These are phyloP conservation scores for Backusella mclennaniae DNA, from an alignment of 192 early-diverging fungal genomes.

Conservation along the genomic window DNA sequence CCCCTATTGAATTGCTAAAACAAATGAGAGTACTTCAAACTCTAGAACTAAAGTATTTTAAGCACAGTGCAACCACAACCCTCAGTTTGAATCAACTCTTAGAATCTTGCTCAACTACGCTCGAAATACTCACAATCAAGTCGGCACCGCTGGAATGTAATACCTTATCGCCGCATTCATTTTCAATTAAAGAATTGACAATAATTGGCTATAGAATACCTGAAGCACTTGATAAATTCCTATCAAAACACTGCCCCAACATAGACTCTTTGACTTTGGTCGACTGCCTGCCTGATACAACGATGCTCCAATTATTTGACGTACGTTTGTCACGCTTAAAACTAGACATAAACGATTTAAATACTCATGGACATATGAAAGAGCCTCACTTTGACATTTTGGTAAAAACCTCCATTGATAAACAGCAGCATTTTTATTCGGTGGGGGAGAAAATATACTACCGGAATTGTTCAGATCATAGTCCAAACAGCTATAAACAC, in stretches of 20 bases:
- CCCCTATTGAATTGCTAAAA: not conserved
- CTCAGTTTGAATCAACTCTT: not conserved
- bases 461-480: not conserved
- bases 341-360: not conserved
- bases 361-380: not conserved
- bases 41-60: not conserved
- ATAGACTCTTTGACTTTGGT: not conserved
- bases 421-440: not conserved
- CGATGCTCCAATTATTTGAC: not conserved
- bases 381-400: not conserved
- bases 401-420: not conserved
- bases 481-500: not conserved
- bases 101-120: not conserved
- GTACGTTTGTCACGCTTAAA: not conserved
- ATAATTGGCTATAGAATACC: not conserved
- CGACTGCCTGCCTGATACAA: not conserved
- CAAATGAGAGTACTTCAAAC: not conserved
- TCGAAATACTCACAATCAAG: not conserved
- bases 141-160: not conserved
- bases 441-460: constrained; percentile 2
- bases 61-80: not conserved
- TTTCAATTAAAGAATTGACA: not conserved
- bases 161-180: not conserved
- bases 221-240: not conserved
- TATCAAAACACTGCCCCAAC: not conserved